phyloP scores from a whole-genome alignment of 441 rosid genomes.

The Populus hybrid region DNA sequence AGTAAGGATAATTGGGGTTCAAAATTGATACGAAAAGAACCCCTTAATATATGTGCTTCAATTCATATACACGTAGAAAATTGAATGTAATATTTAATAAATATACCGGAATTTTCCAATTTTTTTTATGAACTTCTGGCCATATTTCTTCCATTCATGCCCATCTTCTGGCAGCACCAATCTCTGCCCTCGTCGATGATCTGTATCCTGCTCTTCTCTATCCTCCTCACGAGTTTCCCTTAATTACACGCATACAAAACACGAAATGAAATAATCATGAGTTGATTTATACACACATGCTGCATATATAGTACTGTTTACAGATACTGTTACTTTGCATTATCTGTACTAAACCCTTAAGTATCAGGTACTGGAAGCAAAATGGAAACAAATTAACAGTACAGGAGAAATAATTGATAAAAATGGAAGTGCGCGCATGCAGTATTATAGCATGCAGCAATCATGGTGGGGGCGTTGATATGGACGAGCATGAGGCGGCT shows the following conservation, averaged over 20 bases:
- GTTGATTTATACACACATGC: not conserved
- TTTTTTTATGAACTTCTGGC: slow-evolving; percentile 36
- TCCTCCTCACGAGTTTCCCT: slow-evolving; percentile 13
- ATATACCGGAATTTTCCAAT: slow-evolving; percentile 30
- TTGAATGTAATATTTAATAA: not conserved
- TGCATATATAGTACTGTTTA: too few relatives aligned
- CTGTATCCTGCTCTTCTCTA: slow-evolving; percentile 6
- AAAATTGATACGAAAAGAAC: too few relatives aligned
- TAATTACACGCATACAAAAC: too few relatives aligned
- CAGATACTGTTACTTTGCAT: too few relatives aligned
- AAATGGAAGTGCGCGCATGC: not conserved
- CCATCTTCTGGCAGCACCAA: slow-evolving; percentile 35
- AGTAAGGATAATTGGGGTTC: too few relatives aligned
- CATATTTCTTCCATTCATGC: slow-evolving; percentile 41
- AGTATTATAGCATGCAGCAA: not conserved
- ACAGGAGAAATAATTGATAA: not conserved
- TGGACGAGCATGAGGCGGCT: not conserved
- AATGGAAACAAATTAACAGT: not conserved
- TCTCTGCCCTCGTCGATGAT: slow-evolving; percentile 16
- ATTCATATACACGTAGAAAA: not conserved
- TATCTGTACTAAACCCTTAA: too few relatives aligned
- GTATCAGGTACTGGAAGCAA: too few relatives aligned
- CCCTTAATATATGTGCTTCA: too few relatives aligned
- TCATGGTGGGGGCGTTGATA: not conserved
- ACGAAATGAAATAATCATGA: not conserved